Base-by-base conservation (phyloP, 2,329 filamentous ascomycete species). In the Arachnomyces sp. region DNA sequence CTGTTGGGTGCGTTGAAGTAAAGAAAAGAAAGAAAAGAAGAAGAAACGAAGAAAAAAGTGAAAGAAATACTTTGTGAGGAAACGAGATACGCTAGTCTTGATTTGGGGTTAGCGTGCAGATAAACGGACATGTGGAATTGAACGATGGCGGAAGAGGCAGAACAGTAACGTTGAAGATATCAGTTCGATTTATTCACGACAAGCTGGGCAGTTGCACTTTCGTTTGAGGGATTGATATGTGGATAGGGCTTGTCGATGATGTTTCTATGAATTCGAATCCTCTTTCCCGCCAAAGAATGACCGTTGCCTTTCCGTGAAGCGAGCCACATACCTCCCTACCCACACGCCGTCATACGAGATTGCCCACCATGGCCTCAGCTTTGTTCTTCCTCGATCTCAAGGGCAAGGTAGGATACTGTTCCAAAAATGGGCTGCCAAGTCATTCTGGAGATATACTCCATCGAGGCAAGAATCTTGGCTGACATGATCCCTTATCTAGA, bases 331-430 rank as follows among this genome's bases (percentile, higher is more conserved):
- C 9, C 28, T 36, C 7, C 13, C 14, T 29, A 34, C 14, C 16
- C 11, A 18, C 13, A 16, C 13, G 13, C 16, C 20, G 15, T 29
- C 25, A 42, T 36, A 31, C 35, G 18, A 29, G 38, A 18, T n/a
- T 41, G 46, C 45, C 56, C 67, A 73, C 55, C 61, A 98, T 98
- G 92, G 92, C 92, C 54, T 98, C 92, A 45, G 92, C 92, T 50
- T 64, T 98, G 58, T 98, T 98, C 77, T 98, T 98, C 65, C 82
- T 98, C 58, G 92, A 98, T 67, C 77, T 98, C 53, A 98, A 98
- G 87, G 92, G 92, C 85, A 98, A 98, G 84, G 88, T 93, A 66
- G 48, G 71, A 44, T 31, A 28, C 14, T 38, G n/a, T 15, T 34
- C 34, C n/a, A n/a, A n/a, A n/a, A n/a, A n/a, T n/a, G n/a, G n/a